These are phyloP conservation scores for Emmonsiellopsis sp. DNA, from an alignment of 2,329 filamentous ascomycete species.

Conservation along the genomic window DNA sequence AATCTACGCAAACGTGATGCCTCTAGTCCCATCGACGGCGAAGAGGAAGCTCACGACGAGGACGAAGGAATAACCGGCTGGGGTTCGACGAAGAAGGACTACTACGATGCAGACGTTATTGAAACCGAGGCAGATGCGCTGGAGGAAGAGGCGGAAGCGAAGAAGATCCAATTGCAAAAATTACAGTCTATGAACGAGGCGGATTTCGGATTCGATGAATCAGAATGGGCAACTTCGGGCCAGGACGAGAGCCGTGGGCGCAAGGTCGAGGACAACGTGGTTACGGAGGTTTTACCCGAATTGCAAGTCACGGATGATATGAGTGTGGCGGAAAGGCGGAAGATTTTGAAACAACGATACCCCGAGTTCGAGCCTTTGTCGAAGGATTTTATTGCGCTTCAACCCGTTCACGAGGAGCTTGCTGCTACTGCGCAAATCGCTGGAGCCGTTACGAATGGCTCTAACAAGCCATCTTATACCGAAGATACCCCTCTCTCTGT, in stretches of 20 bases:
- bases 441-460: constrained; percentile 28
- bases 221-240: constrained; percentile 64
- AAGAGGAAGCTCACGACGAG: constrained; percentile 42
- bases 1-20: constrained; percentile 13
- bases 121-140: constrained; percentile 66
- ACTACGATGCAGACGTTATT: constrained; percentile 79
- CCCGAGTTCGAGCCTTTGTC: constrained; percentile 85
- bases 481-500: constrained; percentile 45
- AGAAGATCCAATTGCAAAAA: constrained; percentile 82
- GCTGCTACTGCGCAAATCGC: constrained; percentile 50
- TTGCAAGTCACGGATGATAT: constrained; percentile 74
- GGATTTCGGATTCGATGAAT: constrained; percentile 88
- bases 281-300: constrained; percentile 80
- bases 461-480: constrained; percentile 25
- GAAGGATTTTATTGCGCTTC: constrained; percentile 67
- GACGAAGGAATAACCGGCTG: constrained; percentile 60
- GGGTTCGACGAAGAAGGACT: constrained; percentile 81
- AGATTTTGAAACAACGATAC: constrained; percentile 70
- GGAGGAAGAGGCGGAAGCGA: constrained; percentile 86
- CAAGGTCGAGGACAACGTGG: constrained; percentile 45
- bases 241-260: constrained; percentile 41
- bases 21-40: constrained; percentile 17
- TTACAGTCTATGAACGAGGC: constrained; percentile 79
- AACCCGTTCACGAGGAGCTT: constrained; percentile 52
- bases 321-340: constrained; percentile 62